Evolutionary conservation across 176 grass and related monocot species (phyloP).

Genomic region (Phoenix dactylifera): DNA sequence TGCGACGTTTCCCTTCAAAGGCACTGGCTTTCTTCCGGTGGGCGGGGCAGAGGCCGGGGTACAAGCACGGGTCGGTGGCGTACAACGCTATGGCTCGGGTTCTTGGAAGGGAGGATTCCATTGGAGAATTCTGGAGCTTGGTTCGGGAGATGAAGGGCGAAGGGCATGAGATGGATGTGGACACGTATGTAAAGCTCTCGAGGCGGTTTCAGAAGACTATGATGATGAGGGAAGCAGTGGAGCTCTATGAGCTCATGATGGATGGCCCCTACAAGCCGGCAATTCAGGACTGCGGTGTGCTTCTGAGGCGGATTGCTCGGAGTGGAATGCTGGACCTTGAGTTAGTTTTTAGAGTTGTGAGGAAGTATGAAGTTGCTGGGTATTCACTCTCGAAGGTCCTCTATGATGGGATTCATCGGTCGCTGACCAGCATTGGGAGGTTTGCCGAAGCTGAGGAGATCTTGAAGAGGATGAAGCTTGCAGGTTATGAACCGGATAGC

Average conservation of each 20-base stretch:
- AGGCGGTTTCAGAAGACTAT: slow-evolving; percentile 52
- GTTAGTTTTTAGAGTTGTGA: slow-evolving; percentile 55
- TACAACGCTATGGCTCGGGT: slow-evolving; percentile 75
- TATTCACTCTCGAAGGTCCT: slow-evolving; percentile 45
- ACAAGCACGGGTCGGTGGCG: slow-evolving; percentile 32
- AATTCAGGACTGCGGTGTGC: slow-evolving; percentile 40
- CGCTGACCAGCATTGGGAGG: slow-evolving; percentile 50
- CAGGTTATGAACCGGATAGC: slow-evolving; percentile 68
- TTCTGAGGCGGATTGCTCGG: slow-evolving; percentile 57
- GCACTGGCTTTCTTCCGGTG: slow-evolving; percentile 74
- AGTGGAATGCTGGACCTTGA: slow-evolving; percentile 37
- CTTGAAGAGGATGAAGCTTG: slow-evolving; percentile 41
- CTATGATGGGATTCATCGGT: slow-evolving; percentile 69
- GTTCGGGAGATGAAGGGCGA: slow-evolving; percentile 51
- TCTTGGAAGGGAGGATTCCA: slow-evolving; percentile 47
- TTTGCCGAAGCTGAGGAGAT: slow-evolving; percentile 55
- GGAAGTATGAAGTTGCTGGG: slow-evolving; percentile 48
- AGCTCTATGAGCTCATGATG: slow-evolving; percentile 93
- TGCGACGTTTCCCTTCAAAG: slow-evolving; percentile 35
- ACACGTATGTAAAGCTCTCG: slow-evolving; percentile 73
- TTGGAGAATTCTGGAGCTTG: slow-evolving; percentile 54
- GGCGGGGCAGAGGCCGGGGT: slow-evolving; percentile 26
- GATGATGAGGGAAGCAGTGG: slow-evolving; percentile 52
- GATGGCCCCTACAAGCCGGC: slow-evolving; percentile 77
- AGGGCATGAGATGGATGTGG: slow-evolving; percentile 57